These are phyloP conservation scores for Corymbia maculata DNA, from an alignment of 345 rosid species.

Conservation along the genomic window DNA sequence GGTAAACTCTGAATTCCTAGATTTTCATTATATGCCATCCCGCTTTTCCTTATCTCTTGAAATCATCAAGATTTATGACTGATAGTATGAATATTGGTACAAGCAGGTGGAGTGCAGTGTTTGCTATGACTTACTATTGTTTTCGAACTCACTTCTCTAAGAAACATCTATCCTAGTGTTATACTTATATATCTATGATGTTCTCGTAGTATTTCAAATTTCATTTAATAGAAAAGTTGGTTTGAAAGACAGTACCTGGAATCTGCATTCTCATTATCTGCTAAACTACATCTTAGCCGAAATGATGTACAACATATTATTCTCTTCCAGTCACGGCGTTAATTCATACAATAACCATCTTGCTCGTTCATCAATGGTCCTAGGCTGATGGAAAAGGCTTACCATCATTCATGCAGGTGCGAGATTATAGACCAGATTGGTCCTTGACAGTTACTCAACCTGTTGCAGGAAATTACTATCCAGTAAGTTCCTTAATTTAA, in stretches of 20 bases:
- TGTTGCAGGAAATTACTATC: constrained; percentile 83
- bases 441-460: constrained; percentile 62
- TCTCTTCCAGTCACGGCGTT: background rate
- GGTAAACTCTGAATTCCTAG: constrained; percentile 24
- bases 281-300: background rate
- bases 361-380: background rate
- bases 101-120: background rate
- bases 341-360: background rate
- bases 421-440: constrained; percentile 75
- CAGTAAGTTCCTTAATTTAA: constrained; percentile 33
- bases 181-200: background rate
- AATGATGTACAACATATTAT: background rate
- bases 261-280: background rate
- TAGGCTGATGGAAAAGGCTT: background rate
- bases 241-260: background rate
- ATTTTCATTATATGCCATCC: background rate
- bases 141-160: background rate
- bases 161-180: background rate
- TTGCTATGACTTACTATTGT: background rate
- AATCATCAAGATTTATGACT: background rate
- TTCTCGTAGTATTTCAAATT: background rate
- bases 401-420: constrained; percentile 32
- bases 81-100: background rate
- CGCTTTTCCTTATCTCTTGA: background rate
- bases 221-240: background rate